These are phyloP conservation scores for Diaporthe sp. DNA, from an alignment of 2,329 filamentous ascomycete species.

Conservation along the genomic window DNA sequence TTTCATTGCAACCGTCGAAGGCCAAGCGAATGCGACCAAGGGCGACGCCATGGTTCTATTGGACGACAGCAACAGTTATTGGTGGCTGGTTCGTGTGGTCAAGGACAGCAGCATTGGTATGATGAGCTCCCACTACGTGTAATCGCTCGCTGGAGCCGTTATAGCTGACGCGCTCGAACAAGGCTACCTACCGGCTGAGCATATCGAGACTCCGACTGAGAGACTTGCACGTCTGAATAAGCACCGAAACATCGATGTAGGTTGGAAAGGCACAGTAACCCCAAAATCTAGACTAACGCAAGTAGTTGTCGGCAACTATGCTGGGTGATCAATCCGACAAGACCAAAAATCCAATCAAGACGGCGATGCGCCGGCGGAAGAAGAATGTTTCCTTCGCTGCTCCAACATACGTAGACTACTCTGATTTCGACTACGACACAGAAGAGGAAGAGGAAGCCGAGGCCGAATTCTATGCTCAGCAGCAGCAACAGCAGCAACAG, in stretches of 20 bases:
- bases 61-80: constrained; percentile 99
- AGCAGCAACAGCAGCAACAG: constrained; percentile 45
- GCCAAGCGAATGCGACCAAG: constrained; percentile 97
- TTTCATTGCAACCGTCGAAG: constrained; percentile 97
- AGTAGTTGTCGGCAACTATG: constrained; percentile 70
- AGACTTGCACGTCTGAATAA: constrained; percentile 94
- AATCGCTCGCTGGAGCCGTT: neutral
- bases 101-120: constrained; percentile 94
- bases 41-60: constrained; percentile 98
- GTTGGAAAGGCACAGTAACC: constrained; percentile 44
- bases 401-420: constrained; percentile 90
- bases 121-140: constrained; percentile 38
- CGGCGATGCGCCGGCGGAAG: constrained; percentile 83
- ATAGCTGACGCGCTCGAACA: neutral
- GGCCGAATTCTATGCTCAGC: constrained; percentile 44
- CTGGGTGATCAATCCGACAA: constrained; percentile 77
- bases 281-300: constrained; percentile 41
- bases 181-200: constrained; percentile 94
- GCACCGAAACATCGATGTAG: constrained; percentile 95
- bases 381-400: constrained; percentile 90
- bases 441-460: constrained; percentile 77
- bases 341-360: constrained; percentile 83
- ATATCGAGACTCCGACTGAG: constrained; percentile 98
- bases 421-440: constrained; percentile 46
- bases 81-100: constrained; percentile 97